Base-by-base conservation (phyloP, 2,329 filamentous ascomycete species). In the Exophiala phaeomuriformis region DNA sequence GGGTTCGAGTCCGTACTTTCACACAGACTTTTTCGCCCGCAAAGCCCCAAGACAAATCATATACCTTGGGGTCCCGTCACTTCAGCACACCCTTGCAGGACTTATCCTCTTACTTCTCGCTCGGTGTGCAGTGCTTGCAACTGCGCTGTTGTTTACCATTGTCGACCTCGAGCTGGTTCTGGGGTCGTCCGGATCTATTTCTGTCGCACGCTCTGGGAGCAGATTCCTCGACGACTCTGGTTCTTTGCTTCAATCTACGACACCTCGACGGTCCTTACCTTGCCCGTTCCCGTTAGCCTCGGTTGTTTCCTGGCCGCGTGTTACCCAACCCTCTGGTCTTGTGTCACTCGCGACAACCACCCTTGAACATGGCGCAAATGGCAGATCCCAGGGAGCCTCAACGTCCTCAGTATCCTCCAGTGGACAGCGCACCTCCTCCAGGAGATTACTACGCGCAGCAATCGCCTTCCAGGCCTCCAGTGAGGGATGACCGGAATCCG, bases 341-440 rank as follows among this genome's bases (percentile, higher is more conserved):
- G 45, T 50, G 52, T 48, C 51, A 56, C 55, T 37, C 51, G 59
- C 43, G 37, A 39, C 40, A 19, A 49, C 47, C 47, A 53, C 49
- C 52, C 30, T 58, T 55, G 51, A 53, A 47, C 52, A 63, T 63
- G 61, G 61, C 61, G 46, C 59, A 61, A 55, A 63, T 59, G 52
- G 61, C 55, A 42, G 60, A 62, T 42, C 46, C 57, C 8, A 54
- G 57, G 49, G 57, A 59, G 19, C 19, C 57, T 48, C 53, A 50
- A 46, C 57, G 58, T 10, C 55, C 58, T 52, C 56, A 57, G 40
- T 62, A 62, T 47, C 57, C 57, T 41, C 57, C 61, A 41, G 57
- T 55, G 47, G 60, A 63, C 36, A 57, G 61, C 33, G 19, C 19
- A 19, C 47, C 55, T 12, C 50, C 43, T 47, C 56, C 58, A 28